Percentiles rank a stretch among this genome's conserved stretches.
Conservation (phyloP, 2,329 filamentous ascomycete genomes). For the Paraconiothyrium sp. region DNA sequence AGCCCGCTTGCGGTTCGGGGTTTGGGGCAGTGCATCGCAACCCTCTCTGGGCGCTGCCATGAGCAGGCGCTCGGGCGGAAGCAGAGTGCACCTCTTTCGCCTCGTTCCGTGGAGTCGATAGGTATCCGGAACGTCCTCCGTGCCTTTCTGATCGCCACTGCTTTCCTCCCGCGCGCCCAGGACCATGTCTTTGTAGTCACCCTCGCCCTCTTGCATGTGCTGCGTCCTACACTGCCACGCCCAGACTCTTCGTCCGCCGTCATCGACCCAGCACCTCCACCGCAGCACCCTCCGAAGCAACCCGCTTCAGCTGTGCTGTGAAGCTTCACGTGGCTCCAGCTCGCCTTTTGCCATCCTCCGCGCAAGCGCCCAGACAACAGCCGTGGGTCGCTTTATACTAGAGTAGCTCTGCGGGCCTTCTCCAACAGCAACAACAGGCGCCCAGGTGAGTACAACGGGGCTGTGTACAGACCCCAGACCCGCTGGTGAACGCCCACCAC, state of each 20-base stretch:
- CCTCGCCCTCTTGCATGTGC: slow-evolving; percentile 2
- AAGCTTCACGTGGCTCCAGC: not conserved
- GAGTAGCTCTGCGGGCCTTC: not conserved
- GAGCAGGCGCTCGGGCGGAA: not conserved
- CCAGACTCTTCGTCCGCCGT: slow-evolving; percentile 1
- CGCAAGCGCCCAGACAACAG: slow-evolving; percentile 15
- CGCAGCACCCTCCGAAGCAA: slow-evolving; percentile 7
- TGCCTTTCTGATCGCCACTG: slow-evolving; percentile 2
- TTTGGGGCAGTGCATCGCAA: slow-evolving; percentile 12
- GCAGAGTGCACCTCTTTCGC: not conserved
- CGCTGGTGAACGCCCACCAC: not conserved
- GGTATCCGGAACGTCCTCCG: not conserved
- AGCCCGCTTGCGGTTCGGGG: not conserved
- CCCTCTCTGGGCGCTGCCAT: not conserved
- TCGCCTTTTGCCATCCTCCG: slow-evolving; percentile 8
- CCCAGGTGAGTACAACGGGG: slow-evolving; percentile 10
- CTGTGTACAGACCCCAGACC: slow-evolving; percentile 3
- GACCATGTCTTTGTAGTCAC: not conserved
- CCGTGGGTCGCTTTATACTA: slow-evolving; percentile 8
- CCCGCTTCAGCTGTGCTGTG: slow-evolving; percentile 15
- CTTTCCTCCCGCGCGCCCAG: not conserved
- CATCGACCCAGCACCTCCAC: slow-evolving; percentile 5
- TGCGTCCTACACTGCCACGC: slow-evolving; percentile 13
- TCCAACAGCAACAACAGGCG: slow-evolving; percentile 10
- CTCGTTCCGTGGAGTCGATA: not conserved